Base-by-base conservation (phyloP, 2,329 filamentous ascomycete genomes). In the Sporothrix schenckii region DNA sequence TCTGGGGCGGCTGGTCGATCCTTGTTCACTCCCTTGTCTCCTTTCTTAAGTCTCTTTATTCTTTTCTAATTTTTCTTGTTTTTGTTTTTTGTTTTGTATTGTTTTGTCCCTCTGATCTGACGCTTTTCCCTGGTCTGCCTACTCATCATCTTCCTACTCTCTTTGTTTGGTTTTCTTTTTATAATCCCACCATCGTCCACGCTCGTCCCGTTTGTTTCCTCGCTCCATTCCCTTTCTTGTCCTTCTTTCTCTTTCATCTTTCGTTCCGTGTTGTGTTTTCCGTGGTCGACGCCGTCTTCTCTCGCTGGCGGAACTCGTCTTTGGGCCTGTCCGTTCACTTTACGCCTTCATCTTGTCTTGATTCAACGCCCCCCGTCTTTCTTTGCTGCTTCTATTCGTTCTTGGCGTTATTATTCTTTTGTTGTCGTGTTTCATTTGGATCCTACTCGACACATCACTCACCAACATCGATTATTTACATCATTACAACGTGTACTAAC, bases 201-300 rank as follows among this genome's bases (percentile, higher is more conserved):
- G 16, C 27, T 53, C 24, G 3, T 50, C 41, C 60, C 19, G 16
- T 34, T 24, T 24, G 24, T 24, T 24, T 24, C 24, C 24, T 24
- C 2, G 24, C 24, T 24, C 24, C 24, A 24, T 24, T 24, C 24
- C 24, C 49, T 44, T 58, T 66, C n/a, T 34, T 63, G 30, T n/a
- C 47, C 24, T 49, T 58, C 30, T 34, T 34, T 34, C 30, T 69
- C 47, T 1, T 47, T 68, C 56, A 41, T 44, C 19, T 70, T n/a
- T 7, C 39, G 41, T 44, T 52, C 16, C 21, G n/a, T 39, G 56
- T 34, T 52, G n/a, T 47, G 1, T 49, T 60, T 69, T 54, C 14
- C 41, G 19, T 69, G 68, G n/a, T 50, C 4, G 44, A 27, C 34
- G 7, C 47, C 56, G 68, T 54, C 68, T 47, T 70, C 68, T 69